Conservation (phyloP, 2,329 filamentous ascomycete genomes). For the Sordariomycetes sp. region DNA sequence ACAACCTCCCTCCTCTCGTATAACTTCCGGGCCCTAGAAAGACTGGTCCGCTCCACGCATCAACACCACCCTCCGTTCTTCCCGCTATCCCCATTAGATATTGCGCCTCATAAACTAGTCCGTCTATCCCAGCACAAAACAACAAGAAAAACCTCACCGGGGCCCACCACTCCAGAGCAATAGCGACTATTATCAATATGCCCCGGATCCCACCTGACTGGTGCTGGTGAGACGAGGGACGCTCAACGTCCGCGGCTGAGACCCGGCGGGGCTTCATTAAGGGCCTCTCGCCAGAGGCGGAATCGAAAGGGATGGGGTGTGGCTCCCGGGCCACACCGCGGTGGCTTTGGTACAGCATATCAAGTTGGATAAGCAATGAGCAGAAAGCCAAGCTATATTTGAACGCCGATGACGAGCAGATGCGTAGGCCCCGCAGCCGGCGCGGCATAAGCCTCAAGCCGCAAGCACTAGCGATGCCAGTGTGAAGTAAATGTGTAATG, state of each 20-base stretch:
- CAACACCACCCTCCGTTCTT: background rate
- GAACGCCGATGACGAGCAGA: background rate
- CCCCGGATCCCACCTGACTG: background rate
- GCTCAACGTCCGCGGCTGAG: background rate
- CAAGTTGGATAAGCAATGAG: background rate
- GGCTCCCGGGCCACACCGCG: background rate
- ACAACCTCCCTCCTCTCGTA: background rate
- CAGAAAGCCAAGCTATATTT: background rate
- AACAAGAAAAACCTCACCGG: background rate
- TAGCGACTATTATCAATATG: background rate
- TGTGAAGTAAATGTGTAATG: background rate
- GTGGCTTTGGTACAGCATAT: background rate
- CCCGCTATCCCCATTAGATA: background rate
- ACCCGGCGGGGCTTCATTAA: background rate
- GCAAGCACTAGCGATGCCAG: background rate
- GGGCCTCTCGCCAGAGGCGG: background rate
- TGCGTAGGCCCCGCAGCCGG: background rate
- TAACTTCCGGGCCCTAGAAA: background rate
- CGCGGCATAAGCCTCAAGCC: background rate
- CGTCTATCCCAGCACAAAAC: background rate
- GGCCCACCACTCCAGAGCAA: background rate
- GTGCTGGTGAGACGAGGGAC: background rate
- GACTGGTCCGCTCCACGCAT: background rate
- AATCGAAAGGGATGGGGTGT: background rate
- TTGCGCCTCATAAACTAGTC: background rate